Evolutionary conservation across 192 early-diverging fungal species (phyloP).

Genomic region (Backusella tarrabulga): DNA sequence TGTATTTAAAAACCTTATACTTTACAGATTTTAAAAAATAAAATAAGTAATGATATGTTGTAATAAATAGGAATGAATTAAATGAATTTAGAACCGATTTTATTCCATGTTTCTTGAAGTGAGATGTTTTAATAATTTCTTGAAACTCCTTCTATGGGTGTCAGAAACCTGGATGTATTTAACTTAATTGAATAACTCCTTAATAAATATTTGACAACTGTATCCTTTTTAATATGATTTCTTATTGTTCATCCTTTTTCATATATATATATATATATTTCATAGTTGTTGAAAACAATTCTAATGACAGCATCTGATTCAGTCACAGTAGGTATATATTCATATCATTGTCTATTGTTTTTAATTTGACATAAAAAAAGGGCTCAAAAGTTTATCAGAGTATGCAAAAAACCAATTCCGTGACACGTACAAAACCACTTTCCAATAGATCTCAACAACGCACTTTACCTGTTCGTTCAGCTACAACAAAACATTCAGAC

Average conservation of each 20-base stretch:
- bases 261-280: background rate
- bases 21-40: background rate
- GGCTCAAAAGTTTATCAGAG: background rate
- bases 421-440: slow-evolving; percentile 1
- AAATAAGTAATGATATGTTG: background rate
- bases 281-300: background rate
- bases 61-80: background rate
- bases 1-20: background rate
- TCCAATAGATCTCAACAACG: background rate
- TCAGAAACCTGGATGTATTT: background rate
- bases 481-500: background rate
- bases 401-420: background rate
- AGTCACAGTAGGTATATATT: slow-evolving; percentile 6
- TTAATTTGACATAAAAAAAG: background rate
- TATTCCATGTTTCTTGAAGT: background rate
- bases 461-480: background rate
- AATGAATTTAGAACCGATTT: background rate
- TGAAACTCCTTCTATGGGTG: background rate
- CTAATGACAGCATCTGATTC: background rate
- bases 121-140: background rate
- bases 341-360: background rate
- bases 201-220: slow-evolving; percentile 3
- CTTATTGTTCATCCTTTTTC: background rate
- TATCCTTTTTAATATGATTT: background rate
- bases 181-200: slow-evolving; percentile 2